A percentile compares a stretch with the other conserved stretches of the same genome.
Evolutionary conservation across 306 rosid species (phyloP).

Genomic region (Purshia tridentata): DNA sequence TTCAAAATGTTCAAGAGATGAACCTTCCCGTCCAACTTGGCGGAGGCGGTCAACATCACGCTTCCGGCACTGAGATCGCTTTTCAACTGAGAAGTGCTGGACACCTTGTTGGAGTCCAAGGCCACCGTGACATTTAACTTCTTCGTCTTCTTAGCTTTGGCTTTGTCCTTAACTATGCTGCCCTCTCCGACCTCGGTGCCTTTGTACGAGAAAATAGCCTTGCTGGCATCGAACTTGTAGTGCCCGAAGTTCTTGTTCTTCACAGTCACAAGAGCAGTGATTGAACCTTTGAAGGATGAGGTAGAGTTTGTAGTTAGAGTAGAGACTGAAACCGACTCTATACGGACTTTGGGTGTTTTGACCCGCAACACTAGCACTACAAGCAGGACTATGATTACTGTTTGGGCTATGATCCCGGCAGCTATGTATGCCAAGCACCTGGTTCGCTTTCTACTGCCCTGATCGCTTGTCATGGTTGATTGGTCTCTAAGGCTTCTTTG

Average conservation of each 20-base stretch:
- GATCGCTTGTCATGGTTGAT: constrained; percentile 4
- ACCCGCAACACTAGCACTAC: constrained; percentile 24
- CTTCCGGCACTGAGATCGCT: constrained; percentile 29
- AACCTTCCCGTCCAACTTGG: constrained; percentile 37
- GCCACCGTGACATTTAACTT: constrained; percentile 22
- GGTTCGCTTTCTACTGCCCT: constrained; percentile 17
- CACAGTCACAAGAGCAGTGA: constrained; percentile 21
- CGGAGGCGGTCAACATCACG: constrained; percentile 26
- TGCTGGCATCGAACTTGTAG: constrained; percentile 33
- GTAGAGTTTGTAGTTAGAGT: neutral
- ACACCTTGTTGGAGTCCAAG: constrained; percentile 17
- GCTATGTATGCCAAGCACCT: constrained; percentile 18
- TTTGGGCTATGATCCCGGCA: constrained; percentile 24
- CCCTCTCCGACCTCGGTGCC: constrained; percentile 31
- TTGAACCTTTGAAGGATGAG: constrained; percentile 16
- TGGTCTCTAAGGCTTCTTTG: neutral
- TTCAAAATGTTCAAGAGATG: constrained; percentile 29
- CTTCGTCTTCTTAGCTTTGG: constrained; percentile 28
- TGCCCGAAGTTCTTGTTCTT: constrained; percentile 38
- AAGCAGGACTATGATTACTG: constrained; percentile 20
- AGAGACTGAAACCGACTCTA: constrained; percentile 21
- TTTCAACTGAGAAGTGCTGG: constrained; percentile 19
- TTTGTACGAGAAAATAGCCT: constrained; percentile 23
- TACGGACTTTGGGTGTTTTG: constrained; percentile 35
- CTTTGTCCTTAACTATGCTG: constrained; percentile 16